Conservation (phyloP, 345 rosid species). For the Arabidopsis suecica region DNA sequence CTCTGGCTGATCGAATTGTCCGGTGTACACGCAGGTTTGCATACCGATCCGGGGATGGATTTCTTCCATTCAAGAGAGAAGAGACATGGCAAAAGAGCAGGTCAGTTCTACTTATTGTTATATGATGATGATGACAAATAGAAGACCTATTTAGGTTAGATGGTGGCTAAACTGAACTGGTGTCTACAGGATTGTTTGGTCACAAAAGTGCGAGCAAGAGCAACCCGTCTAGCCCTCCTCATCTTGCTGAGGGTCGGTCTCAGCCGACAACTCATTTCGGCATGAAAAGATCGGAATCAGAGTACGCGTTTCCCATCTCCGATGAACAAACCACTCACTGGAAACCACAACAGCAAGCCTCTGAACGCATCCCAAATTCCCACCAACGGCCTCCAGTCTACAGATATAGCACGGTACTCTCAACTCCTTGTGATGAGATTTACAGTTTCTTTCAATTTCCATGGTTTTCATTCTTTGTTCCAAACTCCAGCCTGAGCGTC, state of each 20-base stretch:
- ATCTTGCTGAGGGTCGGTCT: slow-evolving; percentile 12
- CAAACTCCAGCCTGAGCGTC: slow-evolving; percentile 35
- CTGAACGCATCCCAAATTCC: slow-evolving; percentile 41
- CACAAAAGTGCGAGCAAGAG: slow-evolving; percentile 41
- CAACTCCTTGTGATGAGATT: not conserved
- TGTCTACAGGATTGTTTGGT: slow-evolving; percentile 30
- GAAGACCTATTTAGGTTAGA: not conserved
- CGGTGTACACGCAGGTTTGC: not conserved
- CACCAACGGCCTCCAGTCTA: slow-evolving; percentile 43
- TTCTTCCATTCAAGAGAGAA: slow-evolving; percentile 35
- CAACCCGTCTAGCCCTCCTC: slow-evolving; percentile 45
- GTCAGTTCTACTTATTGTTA: slow-evolving; percentile 15
- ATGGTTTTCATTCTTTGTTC: slow-evolving; percentile 4
- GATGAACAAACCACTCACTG: slow-evolving; percentile 41
- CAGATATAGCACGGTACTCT: slow-evolving; percentile 34
- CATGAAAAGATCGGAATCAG: slow-evolving; percentile 37
- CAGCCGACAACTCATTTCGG: slow-evolving; percentile 10
- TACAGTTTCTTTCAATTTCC: not conserved
- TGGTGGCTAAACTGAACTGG: slow-evolving; percentile 1
- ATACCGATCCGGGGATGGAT: slow-evolving; percentile 32
- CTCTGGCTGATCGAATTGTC: not conserved
- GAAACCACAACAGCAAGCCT: slow-evolving; percentile 33
- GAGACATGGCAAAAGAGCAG: slow-evolving; percentile 40
- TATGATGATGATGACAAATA: not conserved
- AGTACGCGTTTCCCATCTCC: slow-evolving; percentile 33